Evolutionary conservation across 1,139 yeast genomes (phyloP), one percentile per base, ranked within the genome.

Genomic region (Wickerhamomyces sp.): DNA sequence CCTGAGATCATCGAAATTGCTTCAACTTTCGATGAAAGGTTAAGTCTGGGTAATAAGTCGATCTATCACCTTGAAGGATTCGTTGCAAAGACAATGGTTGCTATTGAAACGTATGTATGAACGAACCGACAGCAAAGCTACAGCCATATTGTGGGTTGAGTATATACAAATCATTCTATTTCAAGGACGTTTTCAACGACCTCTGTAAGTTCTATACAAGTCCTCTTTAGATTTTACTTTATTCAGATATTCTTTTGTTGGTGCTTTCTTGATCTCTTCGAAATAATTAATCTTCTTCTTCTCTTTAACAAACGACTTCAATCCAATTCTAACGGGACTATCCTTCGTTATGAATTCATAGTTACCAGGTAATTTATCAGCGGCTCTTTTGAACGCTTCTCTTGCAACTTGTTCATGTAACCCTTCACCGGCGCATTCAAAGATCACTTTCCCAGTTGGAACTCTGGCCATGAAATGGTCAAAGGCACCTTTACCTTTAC

Each of bases 401-500:
- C 86, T 75, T 17, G 96, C 97, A 22, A 87, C 85, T 49, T 76
- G 78, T 55, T 87, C 95, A 60, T 93, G 97, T 47, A 91, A 71
- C 45, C 75, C 66, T 28, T 66, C 70, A 28, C 79, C 81, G 44
- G 67, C 71, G 54, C 89, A 78, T 62, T 91, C 99, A 57, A 89
- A 88, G 23, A 88, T 68, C 32, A 91, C 79, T 55, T 88, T 88
- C 4, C 99, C 99, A 0, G 96, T 88, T 30, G 98, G 95, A 15
- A 91, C 91, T 53, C 99, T 76, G 28, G 81, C 85, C 46, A 95
- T 95, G 97, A 97, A 93, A 66, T 87, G 94, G 52, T 88, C 95
- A 57, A 91, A 89, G 0, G 93, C 81, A 62, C 99, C 99, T 63
- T 91, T 91, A 68, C 99, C 99, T 63, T 93, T 91, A 69, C 99